Evolutionary conservation across 805 yeast genomes (phyloP), one percentile per base, ranked within the genome.

Genomic region (Starmerella riodocensis): DNA sequence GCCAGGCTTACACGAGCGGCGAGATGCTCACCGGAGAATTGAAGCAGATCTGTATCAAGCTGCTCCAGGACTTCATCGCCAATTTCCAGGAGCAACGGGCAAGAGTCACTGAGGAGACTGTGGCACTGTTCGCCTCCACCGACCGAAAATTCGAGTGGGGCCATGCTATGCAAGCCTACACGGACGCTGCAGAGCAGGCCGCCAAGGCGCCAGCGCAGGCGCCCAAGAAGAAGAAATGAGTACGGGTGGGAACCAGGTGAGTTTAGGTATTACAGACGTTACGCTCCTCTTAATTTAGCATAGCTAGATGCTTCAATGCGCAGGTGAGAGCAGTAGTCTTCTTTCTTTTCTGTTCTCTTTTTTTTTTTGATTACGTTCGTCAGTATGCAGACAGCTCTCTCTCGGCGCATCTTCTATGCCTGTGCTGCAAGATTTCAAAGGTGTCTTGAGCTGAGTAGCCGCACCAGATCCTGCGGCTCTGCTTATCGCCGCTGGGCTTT

Each of bases 21-120:
- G 85, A 80, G 45, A 59, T 91, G 42, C 67, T 88, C 51, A 80
- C 93, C 29, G 94, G 97, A 48, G 97, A 91, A 62, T 71, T 91
- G 77, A 91, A 91, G 70, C 76, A 81, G 51, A 67, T 75, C 45
- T 83, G 95, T 61, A 82, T 82, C 55, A 78, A 75, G 41, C 74
- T 75, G 14, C 67, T 91, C 53, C 91, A 81, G 60, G 73, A 73
- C 47, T 82, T 79, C 54, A 93, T 91, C 24, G 69, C 66, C 40
- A 77, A 61, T 16, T 91, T 86, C 71, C 98, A 91, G 67, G 81
- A 68, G 41, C 72, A 74, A 54, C 77, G 95, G 59, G 65, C 71
- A 26, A 58, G 62, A 43, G 74, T 88, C 37, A 73, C 75, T 44
- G 78, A 79, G 33, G 75, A 64, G 16, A 61, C 65, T 4, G 64